Percentiles rank a stretch among this genome's conserved stretches.
Conservation (phyloP, 2,329 filamentous ascomycete genomes). For the Colletotrichum neosansevieriae region DNA sequence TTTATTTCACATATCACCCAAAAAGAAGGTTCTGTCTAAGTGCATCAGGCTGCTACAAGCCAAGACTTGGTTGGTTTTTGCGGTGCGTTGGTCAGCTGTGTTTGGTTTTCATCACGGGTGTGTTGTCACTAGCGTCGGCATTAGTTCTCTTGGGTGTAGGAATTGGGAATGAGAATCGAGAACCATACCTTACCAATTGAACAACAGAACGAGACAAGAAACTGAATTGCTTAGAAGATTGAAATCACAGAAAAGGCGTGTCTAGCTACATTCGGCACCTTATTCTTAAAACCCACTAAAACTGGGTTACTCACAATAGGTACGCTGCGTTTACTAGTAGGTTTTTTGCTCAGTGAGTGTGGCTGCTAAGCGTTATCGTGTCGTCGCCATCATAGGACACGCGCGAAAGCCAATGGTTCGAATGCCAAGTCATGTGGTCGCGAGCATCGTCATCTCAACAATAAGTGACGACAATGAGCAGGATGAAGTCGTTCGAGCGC, state of each 20-base stretch:
- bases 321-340: too few species aligned
- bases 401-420: conserved; percentile 32
- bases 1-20: too few species aligned
- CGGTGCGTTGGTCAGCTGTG: neutral
- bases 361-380: neutral
- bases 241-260: too few species aligned
- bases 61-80: conserved; percentile 3
- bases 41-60: conserved; percentile 24
- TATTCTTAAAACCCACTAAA: too few species aligned
- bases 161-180: neutral
- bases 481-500: neutral
- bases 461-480: neutral
- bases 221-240: too few species aligned
- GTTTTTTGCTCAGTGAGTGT: too few species aligned
- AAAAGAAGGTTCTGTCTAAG: neutral
- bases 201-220: too few species aligned
- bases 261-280: too few species aligned
- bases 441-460: conserved; percentile 16
- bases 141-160: neutral
- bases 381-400: too few species aligned
- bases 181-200: neutral
- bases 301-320: too few species aligned
- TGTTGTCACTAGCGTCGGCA: conserved; percentile 28
- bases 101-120: neutral
- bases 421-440: conserved; percentile 18